A percentile compares a stretch with the other conserved stretches of the same genome.
phyloP scores from a whole-genome alignment of 2,329 filamentous ascomycete species.

The Fusarium musae region DNA sequence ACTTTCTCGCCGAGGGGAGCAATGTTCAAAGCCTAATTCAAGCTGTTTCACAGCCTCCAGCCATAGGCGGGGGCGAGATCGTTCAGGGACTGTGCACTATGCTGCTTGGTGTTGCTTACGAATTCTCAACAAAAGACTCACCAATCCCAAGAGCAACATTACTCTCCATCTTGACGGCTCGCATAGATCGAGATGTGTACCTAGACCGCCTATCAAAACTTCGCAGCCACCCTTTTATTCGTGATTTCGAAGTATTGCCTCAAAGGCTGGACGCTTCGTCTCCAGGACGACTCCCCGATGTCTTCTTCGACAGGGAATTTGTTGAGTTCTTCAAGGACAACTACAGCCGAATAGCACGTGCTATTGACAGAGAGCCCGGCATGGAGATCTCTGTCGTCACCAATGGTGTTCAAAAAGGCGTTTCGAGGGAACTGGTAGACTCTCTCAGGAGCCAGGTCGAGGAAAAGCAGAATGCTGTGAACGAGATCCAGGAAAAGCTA shows the following conservation, averaged over 20 bases:
- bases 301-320: conserved; percentile 87
- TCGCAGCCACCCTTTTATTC: conserved; percentile 79
- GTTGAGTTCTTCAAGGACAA: conserved; percentile 97
- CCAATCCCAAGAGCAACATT: conserved; percentile 85
- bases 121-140: conserved; percentile 98
- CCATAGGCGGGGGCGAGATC: conserved; percentile 71
- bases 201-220: conserved; percentile 83
- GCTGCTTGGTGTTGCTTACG: conserved; percentile 88
- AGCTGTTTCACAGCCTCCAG: conserved; percentile 69
- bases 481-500: conserved; percentile 59
- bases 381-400: conserved; percentile 84
- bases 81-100: conserved; percentile 86
- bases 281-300: conserved; percentile 72
- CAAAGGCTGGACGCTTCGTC: conserved; percentile 68
- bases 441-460: conserved; percentile 81
- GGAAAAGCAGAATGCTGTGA: conserved; percentile 70
- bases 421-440: conserved; percentile 94
- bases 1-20: conserved; percentile 91
- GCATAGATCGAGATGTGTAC: conserved; percentile 87
- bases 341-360: conserved; percentile 83
- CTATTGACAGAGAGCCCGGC: conserved; percentile 90
- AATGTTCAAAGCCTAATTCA: conserved; percentile 89
- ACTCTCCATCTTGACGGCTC: conserved; percentile 79
- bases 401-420: conserved; percentile 85
- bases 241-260: conserved; percentile 89